Evolutionary conservation across 2,329 filamentous ascomycete species (phyloP), one percentile per base, ranked within the genome.

Genomic region (Plenodomus biglobosus): DNA sequence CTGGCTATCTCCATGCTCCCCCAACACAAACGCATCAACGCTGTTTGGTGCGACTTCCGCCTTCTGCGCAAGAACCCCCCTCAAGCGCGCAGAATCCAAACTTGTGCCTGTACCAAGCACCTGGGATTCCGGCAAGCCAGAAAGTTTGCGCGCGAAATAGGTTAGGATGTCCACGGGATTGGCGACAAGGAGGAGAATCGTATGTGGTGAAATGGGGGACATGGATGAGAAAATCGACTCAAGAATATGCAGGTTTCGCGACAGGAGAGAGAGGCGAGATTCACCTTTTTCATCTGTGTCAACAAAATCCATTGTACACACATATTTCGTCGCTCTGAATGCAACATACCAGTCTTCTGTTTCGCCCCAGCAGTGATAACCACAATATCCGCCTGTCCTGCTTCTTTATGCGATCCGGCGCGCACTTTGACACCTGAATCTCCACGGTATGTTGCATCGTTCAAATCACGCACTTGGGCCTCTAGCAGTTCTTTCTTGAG

Each of bases 91-190:
- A 1, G 78, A 79, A 53, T 82, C 80, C 3, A 82, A 70, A 54
- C 76, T 78, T 0, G 80, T 82, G 10, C 80, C 80, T 3, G 76
- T 77, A 0, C 80, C 80, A 19, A 82, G 57, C 11, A 82, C 78
- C 51, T 81, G 80, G 8, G 56, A 63, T 32, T 70, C 58, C 0
- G 79, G 79, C 1, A 82, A 69, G 1, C 77, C 74, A 0, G 77
- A 77, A 15, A 78, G 61, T 38, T 76, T 68, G 24, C 74, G 73
- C 3, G 76, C 77, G 42, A 81, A 73, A 38, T 76, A 75, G 1
- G 80, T 81, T 27, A 82, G 67, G 21, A 82, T 68, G 56, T 83
- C 80, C 17, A 82, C 79, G 0, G 80, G 80, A 58, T 82, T 81
- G 2, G 80, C 74, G 3, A 82, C 78, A 1, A 82, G 64, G 1